These are phyloP conservation scores for Trametes cinnabarina DNA, from an alignment of 768 basidiomycete species.

Conservation along the genomic window DNA sequence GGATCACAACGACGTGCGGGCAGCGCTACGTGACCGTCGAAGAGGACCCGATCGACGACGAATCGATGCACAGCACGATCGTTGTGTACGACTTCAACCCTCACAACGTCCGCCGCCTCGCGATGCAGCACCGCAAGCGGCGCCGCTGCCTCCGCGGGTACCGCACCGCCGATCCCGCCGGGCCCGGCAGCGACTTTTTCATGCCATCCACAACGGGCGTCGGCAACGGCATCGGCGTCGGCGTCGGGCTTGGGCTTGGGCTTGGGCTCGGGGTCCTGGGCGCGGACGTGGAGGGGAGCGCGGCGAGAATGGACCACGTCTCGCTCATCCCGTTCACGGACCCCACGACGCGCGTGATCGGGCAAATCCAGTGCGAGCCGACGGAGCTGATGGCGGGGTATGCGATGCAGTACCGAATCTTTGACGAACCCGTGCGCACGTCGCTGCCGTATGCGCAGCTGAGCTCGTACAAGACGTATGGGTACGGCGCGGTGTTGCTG, in stretches of 20 bases:
- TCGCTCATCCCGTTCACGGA: constrained; percentile 19
- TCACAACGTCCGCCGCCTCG: constrained; percentile 19
- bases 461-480: constrained; percentile 17
- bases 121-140: constrained; percentile 10
- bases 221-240: too few species aligned
- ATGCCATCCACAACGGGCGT: not conserved
- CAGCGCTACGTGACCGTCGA: constrained; percentile 28
- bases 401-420: constrained; percentile 16
- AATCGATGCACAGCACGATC: constrained; percentile 10
- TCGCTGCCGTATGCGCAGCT: constrained; percentile 27
- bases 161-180: not conserved
- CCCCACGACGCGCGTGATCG: constrained; percentile 15
- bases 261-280: not conserved
- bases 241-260: not conserved
- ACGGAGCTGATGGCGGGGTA: constrained; percentile 19
- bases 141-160: constrained; percentile 9
- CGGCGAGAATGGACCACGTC: constrained; percentile 1
- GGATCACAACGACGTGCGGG: constrained; percentile 34
- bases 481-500: constrained; percentile 27
- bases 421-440: constrained; percentile 25
- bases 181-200: not conserved
- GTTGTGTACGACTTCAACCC: constrained; percentile 30
- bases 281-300: not conserved
- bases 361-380: constrained; percentile 18
- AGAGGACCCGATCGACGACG: constrained; percentile 11